Conservation (phyloP, 176 grass and related monocot genomes). For the Typha latifolia region DNA sequence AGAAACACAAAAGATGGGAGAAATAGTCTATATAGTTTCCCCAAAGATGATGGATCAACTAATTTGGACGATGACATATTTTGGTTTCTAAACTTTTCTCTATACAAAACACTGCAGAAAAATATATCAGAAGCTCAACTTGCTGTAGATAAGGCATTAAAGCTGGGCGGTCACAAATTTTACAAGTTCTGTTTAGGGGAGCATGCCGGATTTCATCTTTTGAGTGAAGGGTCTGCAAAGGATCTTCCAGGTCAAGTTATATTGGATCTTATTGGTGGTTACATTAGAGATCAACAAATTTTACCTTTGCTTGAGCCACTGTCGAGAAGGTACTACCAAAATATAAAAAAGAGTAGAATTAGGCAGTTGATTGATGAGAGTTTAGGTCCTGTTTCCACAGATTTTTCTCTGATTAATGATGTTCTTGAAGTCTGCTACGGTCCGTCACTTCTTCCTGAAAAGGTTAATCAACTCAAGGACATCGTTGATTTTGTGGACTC, state of each 20-base stretch:
- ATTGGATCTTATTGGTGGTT: conserved; percentile 46
- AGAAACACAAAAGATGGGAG: conserved; percentile 9
- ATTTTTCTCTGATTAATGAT: conserved; percentile 60
- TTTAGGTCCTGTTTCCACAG: conserved; percentile 51
- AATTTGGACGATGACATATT: conserved; percentile 49
- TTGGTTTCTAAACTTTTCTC: conserved; percentile 61
- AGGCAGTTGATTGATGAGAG: conserved; percentile 67
- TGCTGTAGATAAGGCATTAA: conserved; percentile 58
- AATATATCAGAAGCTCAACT: conserved; percentile 54
- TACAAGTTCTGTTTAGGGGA: conserved; percentile 69
- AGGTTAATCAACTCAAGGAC: conserved; percentile 36
- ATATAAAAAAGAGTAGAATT: conserved; percentile 63
- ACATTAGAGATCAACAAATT: conserved; percentile 42
- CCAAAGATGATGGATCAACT: conserved; percentile 26
- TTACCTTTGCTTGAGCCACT: conserved; percentile 34
- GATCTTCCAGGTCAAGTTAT: conserved; percentile 26
- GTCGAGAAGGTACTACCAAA: conserved; percentile 63
- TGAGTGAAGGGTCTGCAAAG: conserved; percentile 32
- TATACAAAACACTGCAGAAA: conserved; percentile 49
- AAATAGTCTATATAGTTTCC: conserved; percentile 9
- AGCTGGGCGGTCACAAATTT: conserved; percentile 32
- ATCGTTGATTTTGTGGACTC: conserved; percentile 77
- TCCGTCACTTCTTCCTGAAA: conserved; percentile 41
- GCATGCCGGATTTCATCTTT: conserved; percentile 45
- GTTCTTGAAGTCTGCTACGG: conserved; percentile 74